Percentiles rank a stretch among this genome's conserved stretches.
phyloP scores from a whole-genome alignment of 2,329 filamentous ascomycete species.

The Hypoxylon sp. region DNA sequence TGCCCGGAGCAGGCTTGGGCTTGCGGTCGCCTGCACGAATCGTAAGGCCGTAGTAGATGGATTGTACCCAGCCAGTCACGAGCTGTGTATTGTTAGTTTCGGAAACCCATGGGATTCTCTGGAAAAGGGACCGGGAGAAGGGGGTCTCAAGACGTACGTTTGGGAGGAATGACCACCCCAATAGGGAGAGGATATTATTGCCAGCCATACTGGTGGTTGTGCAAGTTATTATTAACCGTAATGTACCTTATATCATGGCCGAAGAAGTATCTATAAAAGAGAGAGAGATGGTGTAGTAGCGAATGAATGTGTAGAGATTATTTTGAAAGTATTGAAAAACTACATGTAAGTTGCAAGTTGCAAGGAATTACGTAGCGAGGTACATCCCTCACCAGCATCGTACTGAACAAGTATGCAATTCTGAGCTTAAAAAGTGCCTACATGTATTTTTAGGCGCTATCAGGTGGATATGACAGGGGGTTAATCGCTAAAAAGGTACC shows the following conservation, averaged over 20 bases:
- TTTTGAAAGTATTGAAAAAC: constrained; percentile 11
- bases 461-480: neutral
- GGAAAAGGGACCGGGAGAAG: neutral
- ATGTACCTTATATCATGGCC: constrained; percentile 42
- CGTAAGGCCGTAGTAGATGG: constrained; percentile 86
- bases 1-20: constrained; percentile 79
- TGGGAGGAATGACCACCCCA: constrained; percentile 72
- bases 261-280: neutral
- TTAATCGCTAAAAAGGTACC: neutral
- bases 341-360: neutral
- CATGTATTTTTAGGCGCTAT: neutral
- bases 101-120: neutral
- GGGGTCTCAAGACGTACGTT: constrained; percentile 58
- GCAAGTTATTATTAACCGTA: constrained; percentile 14
- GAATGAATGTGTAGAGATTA: constrained; percentile 10
- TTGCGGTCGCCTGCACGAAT: constrained; percentile 91
- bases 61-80: constrained; percentile 82
- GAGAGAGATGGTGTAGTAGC: constrained; percentile 4
- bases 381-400: neutral
- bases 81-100: constrained; percentile 67
- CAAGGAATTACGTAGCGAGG: constrained; percentile 16
- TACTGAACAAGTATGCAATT: no score
- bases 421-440: neutral
- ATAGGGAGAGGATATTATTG: constrained; percentile 64
- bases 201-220: constrained; percentile 60